phyloP scores from a whole-genome alignment of 1,284 basidiomycete genomes.

The Puccinia novopanici region DNA sequence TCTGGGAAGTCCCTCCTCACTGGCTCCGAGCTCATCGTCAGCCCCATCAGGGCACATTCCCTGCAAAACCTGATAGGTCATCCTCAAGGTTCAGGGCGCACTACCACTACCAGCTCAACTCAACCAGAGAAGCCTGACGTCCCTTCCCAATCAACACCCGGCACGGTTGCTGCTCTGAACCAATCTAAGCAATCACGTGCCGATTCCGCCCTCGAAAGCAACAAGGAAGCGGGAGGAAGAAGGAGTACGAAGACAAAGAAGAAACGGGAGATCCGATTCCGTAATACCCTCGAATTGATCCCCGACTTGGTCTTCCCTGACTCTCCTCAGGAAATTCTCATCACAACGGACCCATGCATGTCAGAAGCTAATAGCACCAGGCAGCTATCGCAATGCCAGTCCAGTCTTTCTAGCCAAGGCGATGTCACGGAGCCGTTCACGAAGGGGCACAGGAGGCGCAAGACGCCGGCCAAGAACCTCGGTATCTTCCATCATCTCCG shows the following conservation, averaged over 20 bases:
- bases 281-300: conserved; percentile 44
- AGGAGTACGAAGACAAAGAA: conserved; percentile 16
- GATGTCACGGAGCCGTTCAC: neutral
- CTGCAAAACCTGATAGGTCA: neutral
- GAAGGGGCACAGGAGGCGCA: conserved; percentile 8
- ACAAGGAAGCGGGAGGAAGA: no score
- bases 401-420: neutral
- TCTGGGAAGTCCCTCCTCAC: neutral
- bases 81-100: neutral
- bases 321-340: neutral
- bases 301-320: conserved; percentile 27
- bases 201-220: neutral
- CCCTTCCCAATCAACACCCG: no score
- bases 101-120: neutral
- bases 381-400: neutral
- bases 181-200: no score
- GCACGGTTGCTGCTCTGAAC: no score
- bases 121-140: no score
- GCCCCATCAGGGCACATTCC: conserved; percentile 9
- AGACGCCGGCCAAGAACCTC: conserved; percentile 19
- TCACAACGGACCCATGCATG: neutral
- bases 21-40: conserved; percentile 5
- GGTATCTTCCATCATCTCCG: conserved; percentile 14
- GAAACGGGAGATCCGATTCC: conserved; percentile 39
- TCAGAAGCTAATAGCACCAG: no score